Evolutionary conservation across 306 rosid species (phyloP).

Genomic region (Cucurbita moschata): DNA sequence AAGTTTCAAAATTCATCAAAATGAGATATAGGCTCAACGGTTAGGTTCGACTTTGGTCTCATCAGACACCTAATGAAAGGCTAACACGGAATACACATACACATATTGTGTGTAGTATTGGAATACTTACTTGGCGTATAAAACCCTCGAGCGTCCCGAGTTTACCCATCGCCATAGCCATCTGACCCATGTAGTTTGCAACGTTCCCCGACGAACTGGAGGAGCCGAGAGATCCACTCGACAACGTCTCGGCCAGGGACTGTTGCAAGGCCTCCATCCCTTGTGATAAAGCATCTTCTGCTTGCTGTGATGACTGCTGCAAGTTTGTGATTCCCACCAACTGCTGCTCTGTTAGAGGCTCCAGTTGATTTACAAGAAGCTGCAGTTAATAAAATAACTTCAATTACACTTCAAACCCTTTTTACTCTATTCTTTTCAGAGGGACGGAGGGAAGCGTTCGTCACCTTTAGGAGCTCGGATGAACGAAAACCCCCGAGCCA

Average conservation of each 20-base stretch:
- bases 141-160: slow-evolving; percentile 88
- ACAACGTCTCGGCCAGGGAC: slow-evolving; percentile 78
- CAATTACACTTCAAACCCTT: no score
- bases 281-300: slow-evolving; percentile 96
- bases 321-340: slow-evolving; percentile 62
- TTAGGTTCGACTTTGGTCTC: no score
- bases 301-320: slow-evolving; percentile 94
- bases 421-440: background rate
- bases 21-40: background rate
- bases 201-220: slow-evolving; percentile 82
- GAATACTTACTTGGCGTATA: slow-evolving; percentile 65
- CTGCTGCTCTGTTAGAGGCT: slow-evolving; percentile 95
- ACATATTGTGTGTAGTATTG: background rate
- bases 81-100: background rate
- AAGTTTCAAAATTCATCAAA: background rate
- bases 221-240: slow-evolving; percentile 56
- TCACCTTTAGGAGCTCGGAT: slow-evolving; percentile 90
- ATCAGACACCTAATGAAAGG: no score
- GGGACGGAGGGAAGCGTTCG: background rate
- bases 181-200: slow-evolving; percentile 95
- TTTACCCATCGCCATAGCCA: slow-evolving; percentile 99
- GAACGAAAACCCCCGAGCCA: slow-evolving; percentile 99
- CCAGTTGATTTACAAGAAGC: slow-evolving; percentile 84
- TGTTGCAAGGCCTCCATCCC: slow-evolving; percentile 98
- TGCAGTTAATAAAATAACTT: slow-evolving; percentile 9